Percentiles rank a stretch among this genome's conserved stretches.
These are phyloP conservation scores for Diplogelasinospora grovesii DNA, from an alignment of 495 filamentous ascomycete genomes.

Conservation along the genomic window DNA sequence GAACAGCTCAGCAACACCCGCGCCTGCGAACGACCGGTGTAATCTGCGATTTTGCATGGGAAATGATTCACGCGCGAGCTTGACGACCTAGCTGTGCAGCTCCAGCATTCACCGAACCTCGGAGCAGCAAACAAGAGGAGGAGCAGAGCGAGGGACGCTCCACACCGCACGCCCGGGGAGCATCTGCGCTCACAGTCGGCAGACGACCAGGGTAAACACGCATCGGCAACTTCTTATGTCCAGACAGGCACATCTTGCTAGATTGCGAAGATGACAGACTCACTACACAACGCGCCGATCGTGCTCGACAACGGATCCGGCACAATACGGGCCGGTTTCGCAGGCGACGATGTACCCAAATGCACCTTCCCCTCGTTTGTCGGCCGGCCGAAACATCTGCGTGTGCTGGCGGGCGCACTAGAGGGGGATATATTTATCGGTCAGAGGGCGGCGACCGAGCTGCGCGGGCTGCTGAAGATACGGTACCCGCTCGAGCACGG, in stretches of 20 bases:
- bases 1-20: too few relatives aligned
- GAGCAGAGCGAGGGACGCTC: too few relatives aligned
- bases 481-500: conserved; percentile 94
- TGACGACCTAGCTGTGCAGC: background rate
- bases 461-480: conserved; percentile 91
- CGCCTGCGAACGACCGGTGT: too few relatives aligned
- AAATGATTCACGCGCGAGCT: background rate
- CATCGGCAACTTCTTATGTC: background rate
- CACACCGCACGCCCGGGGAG: background rate
- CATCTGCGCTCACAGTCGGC: background rate
- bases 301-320: conserved; percentile 99
- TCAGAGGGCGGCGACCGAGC: conserved; percentile 77
- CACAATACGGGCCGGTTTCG: conserved; percentile 94
- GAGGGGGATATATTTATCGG: conserved; percentile 98
- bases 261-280: conserved; percentile 59
- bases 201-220: background rate
- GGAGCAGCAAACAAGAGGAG: background rate
- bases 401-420: conserved; percentile 88
- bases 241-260: background rate
- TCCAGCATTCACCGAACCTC: background rate
- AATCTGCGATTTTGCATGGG: too few relatives aligned
- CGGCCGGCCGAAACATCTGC: conserved; percentile 91
- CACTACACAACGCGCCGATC: conserved; percentile 92
- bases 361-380: conserved; percentile 98
- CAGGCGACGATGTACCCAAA: conserved; percentile 90